A percentile compares a stretch with the other conserved stretches of the same genome.
Conservation (phyloP, 345 rosid genomes). For the Syzygium aromaticum region DNA sequence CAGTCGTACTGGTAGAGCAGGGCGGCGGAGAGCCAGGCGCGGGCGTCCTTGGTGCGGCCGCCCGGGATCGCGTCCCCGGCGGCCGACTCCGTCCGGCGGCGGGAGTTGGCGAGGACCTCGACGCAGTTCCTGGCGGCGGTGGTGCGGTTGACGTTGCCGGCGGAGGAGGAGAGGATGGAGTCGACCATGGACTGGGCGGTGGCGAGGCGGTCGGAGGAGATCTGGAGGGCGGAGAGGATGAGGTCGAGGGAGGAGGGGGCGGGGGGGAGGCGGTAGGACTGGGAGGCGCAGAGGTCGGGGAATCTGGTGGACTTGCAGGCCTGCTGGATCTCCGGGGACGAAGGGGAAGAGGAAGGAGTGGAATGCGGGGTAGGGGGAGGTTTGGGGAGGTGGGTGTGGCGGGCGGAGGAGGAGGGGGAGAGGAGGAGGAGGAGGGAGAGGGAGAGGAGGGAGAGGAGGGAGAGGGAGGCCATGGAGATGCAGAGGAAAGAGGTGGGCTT, state of each 20-base stretch:
- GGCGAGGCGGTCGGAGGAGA: slow-evolving; percentile 22
- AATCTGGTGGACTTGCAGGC: slow-evolving; percentile 35
- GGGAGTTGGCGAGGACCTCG: slow-evolving; percentile 18
- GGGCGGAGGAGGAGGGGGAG: slow-evolving; percentile 19
- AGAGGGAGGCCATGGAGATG: slow-evolving; percentile 21
- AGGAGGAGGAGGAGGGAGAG: not conserved
- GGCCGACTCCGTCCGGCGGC: slow-evolving; percentile 17
- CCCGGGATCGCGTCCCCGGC: slow-evolving; percentile 7
- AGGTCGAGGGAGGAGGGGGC: slow-evolving; percentile 10
- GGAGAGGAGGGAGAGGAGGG: slow-evolving; percentile 16
- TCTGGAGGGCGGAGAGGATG: slow-evolving; percentile 19
- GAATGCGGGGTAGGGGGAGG: not conserved
- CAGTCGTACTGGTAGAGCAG: slow-evolving; percentile 33
- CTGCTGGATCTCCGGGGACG: slow-evolving; percentile 6
- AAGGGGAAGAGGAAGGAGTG: not conserved
- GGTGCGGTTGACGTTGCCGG: slow-evolving; percentile 20
- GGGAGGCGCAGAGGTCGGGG: slow-evolving; percentile 23
- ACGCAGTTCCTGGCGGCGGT: slow-evolving; percentile 26
- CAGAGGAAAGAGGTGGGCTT: not conserved
- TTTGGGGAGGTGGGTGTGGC: slow-evolving; percentile 7
- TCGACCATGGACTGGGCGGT: slow-evolving; percentile 23
- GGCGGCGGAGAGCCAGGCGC: slow-evolving; percentile 40
- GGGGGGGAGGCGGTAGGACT: not conserved
- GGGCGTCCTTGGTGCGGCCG: slow-evolving; percentile 26
- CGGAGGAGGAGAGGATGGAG: slow-evolving; percentile 16